A percentile compares a stretch with the other conserved stretches of the same genome.
Evolutionary conservation across 331 rosid species (phyloP).

Genomic region (Rosa hybrid): DNA sequence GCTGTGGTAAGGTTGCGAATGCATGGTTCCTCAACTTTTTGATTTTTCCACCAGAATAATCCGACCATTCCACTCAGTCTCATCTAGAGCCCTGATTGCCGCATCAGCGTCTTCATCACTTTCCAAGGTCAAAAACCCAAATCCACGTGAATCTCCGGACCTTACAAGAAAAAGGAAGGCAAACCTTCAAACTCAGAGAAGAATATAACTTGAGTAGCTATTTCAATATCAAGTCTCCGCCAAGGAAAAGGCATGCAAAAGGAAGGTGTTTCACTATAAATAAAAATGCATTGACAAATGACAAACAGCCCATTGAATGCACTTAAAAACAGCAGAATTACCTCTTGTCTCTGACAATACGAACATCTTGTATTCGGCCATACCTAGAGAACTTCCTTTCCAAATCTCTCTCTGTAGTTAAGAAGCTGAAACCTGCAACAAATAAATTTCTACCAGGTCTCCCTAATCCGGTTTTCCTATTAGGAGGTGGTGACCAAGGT

Average conservation of each 20-base stretch:
- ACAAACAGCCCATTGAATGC: neutral
- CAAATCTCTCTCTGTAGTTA: constrained; percentile 18
- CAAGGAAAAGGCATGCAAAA: neutral
- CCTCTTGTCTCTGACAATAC: constrained; percentile 23
- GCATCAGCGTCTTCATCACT: constrained; percentile 21
- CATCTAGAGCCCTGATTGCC: constrained; percentile 19
- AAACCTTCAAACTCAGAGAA: neutral
- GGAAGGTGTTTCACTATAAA: neutral
- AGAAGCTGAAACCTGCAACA: constrained; percentile 21
- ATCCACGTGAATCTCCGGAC: constrained; percentile 23
- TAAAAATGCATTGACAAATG: neutral
- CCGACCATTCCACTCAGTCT: constrained; percentile 22
- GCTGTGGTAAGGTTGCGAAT: neutral
- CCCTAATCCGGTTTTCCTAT: constrained; percentile 22
- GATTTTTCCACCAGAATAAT: constrained; percentile 20
- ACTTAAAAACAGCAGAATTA: neutral
- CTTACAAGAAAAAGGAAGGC: neutral
- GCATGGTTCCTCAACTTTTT: neutral
- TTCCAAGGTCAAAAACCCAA: constrained; percentile 15
- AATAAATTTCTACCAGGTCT: constrained; percentile 21
- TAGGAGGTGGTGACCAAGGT: constrained; percentile 19
- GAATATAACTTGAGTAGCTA: neutral
- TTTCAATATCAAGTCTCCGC: neutral
- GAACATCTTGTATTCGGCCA: constrained; percentile 16
- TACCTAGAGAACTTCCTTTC: constrained; percentile 17